Evolutionary conservation across 2,329 filamentous ascomycete genomes (phyloP).

Genomic region (Arthrocladium fulminans): DNA sequence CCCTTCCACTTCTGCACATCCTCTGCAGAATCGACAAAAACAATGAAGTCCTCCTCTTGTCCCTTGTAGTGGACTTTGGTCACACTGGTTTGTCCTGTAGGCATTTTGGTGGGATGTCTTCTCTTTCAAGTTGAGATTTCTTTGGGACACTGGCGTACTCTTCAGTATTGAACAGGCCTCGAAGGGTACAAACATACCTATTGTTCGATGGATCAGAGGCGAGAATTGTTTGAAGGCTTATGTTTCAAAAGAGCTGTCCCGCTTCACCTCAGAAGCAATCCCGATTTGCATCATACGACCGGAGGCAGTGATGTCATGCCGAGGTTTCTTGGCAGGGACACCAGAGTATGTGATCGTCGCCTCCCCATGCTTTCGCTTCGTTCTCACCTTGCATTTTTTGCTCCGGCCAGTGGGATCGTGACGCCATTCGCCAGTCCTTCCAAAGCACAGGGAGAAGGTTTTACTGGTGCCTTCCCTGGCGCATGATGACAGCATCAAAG

Average conservation of each 20-base stretch:
- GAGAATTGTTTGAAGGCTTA: too few relatives aligned
- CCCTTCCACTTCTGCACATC: constrained; percentile 70
- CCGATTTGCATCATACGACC: neutral
- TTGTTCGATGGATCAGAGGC: too few relatives aligned
- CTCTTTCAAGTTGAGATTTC: neutral
- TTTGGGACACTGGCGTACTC: neutral
- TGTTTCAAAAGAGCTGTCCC: too few relatives aligned
- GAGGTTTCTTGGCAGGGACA: neutral
- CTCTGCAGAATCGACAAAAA: constrained; percentile 54
- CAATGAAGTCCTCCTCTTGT: constrained; percentile 57
- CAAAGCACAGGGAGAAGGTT: too few relatives aligned
- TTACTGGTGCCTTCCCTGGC: too few relatives aligned
- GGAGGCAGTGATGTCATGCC: neutral
- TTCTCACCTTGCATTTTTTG: too few relatives aligned
- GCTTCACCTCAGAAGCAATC: too few relatives aligned
- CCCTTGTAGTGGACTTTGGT: constrained; percentile 84
- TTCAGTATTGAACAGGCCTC: neutral
- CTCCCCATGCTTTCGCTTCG: too few relatives aligned
- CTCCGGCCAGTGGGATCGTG: too few relatives aligned
- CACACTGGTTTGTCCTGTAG: constrained; percentile 60
- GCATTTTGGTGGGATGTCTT: constrained; percentile 41
- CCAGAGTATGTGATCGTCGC: neutral
- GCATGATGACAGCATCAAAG: too few relatives aligned
- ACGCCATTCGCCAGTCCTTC: neutral
- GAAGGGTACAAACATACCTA: too few relatives aligned